Base-by-base conservation (phyloP, 2,329 filamentous ascomycete species). In the Cladosporium velox region DNA sequence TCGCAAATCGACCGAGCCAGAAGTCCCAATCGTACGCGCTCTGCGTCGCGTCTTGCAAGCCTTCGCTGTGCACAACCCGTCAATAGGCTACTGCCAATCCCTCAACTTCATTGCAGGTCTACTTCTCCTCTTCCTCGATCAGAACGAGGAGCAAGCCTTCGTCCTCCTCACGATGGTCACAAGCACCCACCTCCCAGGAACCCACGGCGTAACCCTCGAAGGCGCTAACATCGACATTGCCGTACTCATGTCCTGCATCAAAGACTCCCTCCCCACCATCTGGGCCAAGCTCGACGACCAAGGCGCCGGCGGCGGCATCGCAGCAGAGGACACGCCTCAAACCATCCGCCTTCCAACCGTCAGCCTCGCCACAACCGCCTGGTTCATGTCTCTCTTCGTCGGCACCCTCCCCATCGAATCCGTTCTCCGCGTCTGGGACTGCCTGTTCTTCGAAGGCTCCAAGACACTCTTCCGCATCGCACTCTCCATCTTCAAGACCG, bases 351-450 rank as follows among this genome's bases (percentile, higher is more conserved):
- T 97, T 12, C 94, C 94, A 0, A 93, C 94, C 14, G 94, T 98
- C 70, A 95, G 92, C 0, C 85, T 98, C 5, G 96, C 93, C 71
- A 92, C 95, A 78, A 97, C 93, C 11, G 91, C 93, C 4, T 98
- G 94, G 94, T 96, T 98, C 78, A 97, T 98, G 94, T 96, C 91
- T 59, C 91, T 95, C 72, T 97, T 95, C 77, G 95, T 97, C 68
- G 93, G 93, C 63, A 96, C 92, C 0, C 82, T 98, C 21, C 94
- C 94, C 1, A 93, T 96, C 68, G 94, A 98, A 79, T 92, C 90
- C 21, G 94, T 93, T 0, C 85, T 97, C 21, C 90, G 94, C 8
- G 92, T 97, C 1, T 98, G 94, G 94, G 94, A 98, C 72, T 88
- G 92, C 1, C 93, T 98, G 75, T 96, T 97, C 77, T 97, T 96